Percentiles rank a stretch among this genome's conserved stretches.
These are phyloP conservation scores for Apiospora aurea DNA, from an alignment of 2,329 filamentous ascomycete genomes.

Conservation along the genomic window DNA sequence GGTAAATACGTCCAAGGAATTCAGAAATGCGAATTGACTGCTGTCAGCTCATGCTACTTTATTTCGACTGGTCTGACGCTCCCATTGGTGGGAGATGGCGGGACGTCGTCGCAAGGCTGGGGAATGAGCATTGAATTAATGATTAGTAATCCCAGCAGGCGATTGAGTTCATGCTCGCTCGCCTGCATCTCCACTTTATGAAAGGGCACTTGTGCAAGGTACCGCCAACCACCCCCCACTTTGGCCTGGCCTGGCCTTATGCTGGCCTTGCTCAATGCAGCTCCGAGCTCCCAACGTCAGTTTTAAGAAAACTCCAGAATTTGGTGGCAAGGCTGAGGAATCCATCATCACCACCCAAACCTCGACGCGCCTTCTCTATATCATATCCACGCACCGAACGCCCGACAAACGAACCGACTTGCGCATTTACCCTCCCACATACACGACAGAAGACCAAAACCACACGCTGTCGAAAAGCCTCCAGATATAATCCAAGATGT, in stretches of 20 bases:
- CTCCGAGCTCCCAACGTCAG: constrained; percentile 11
- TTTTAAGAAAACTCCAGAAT: constrained; percentile 25
- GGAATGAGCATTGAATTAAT: not conserved
- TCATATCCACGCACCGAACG: constrained; percentile 22
- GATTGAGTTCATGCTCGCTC: not conserved
- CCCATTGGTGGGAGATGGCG: constrained; percentile 29
- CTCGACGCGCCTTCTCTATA: constrained; percentile 30
- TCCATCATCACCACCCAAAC: constrained; percentile 30
- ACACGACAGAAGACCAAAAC: not conserved
- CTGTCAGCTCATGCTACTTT: constrained; percentile 13
- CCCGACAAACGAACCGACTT: not conserved
- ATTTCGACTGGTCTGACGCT: constrained; percentile 29
- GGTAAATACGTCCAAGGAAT: not conserved
- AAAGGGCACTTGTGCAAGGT: constrained; percentile 19
- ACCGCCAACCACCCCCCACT: not conserved
- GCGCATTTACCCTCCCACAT: constrained; percentile 20
- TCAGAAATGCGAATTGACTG: not conserved
- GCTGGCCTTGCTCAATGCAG: not conserved
- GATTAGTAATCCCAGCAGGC: not conserved
- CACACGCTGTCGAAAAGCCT: no score
- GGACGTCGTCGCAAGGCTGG: constrained; percentile 17
- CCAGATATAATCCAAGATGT: no score
- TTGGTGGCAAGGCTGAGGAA: constrained; percentile 56
- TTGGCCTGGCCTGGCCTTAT: not conserved
- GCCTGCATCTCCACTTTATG: constrained; percentile 2